phyloP scores from a whole-genome alignment of 2,329 filamentous ascomycete genomes.

The Penicillium sp. region DNA sequence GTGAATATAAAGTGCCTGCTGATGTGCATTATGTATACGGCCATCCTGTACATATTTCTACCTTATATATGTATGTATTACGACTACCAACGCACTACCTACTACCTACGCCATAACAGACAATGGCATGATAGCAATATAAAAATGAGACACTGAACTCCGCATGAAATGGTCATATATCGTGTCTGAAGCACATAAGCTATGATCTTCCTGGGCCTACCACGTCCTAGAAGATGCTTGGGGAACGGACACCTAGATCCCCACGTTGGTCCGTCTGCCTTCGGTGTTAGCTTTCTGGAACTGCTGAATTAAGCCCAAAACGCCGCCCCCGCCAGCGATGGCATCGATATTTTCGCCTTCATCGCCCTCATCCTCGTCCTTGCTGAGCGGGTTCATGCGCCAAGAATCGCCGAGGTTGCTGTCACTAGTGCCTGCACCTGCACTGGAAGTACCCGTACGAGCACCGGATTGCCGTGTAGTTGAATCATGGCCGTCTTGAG shows the following conservation, averaged over 20 bases:
- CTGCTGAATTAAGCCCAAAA: constrained; percentile 64
- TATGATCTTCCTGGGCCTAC: not conserved
- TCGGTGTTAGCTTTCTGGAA: constrained; percentile 58
- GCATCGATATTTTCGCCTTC: constrained; percentile 49
- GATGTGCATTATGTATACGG: not conserved
- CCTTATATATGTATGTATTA: no score
- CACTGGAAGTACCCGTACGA: constrained; percentile 34
- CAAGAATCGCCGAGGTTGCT: constrained; percentile 58
- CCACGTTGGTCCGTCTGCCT: constrained; percentile 36
- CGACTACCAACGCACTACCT: no score
- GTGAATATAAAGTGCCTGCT: not conserved
- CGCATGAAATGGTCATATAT: constrained; percentile 4
- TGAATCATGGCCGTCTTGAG: constrained; percentile 14
- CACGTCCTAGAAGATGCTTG: not conserved
- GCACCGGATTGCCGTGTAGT: constrained; percentile 18
- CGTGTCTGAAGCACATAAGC: not conserved
- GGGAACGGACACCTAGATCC: constrained; percentile 25
- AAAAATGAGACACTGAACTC: not conserved
- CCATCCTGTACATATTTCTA: not conserved
- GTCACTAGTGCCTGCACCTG: constrained; percentile 44
- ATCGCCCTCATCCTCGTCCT: constrained; percentile 41
- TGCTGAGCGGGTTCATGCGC: constrained; percentile 44
- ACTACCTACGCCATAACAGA: not conserved
- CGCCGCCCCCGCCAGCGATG: constrained; percentile 52
- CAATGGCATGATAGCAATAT: not conserved